Base-by-base conservation (phyloP, 768 basidiomycete genomes). In the Leccinum pellstonianum region DNA sequence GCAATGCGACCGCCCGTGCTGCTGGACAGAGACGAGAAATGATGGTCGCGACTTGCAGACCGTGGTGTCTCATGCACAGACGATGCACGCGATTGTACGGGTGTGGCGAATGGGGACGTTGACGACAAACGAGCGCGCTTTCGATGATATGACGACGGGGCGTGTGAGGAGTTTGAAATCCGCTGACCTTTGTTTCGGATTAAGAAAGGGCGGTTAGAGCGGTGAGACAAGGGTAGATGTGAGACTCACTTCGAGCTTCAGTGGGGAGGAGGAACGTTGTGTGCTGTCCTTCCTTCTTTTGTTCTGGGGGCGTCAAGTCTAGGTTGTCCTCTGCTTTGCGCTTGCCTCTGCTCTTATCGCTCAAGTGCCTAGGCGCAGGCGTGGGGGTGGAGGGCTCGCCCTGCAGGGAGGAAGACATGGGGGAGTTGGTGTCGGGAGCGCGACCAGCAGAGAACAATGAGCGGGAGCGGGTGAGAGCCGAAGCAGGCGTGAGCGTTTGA, bases 281-380 rank as follows among this genome's bases (percentile, higher is more conserved):
- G 53, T 76, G 80, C 43, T 79, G 77, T 1, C 59, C 72, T 59
- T 81, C 79, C 68, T 79, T 82, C 59, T 77, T 77, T 58, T 79
- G 82, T 66, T 87, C 87, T 7, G 87, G 86, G 35, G 87, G 87
- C 3, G 88, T 88, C 33, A 80, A 75, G 60, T 86, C 86, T n/a
- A 84, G 76, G 63, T 88, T 80, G 62, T 90, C 88, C 48, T 88
- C 86, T 6, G 87, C 88, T 68, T 90, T 91, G 61, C 89, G 78
- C 71, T 91, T 91, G 7, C 86, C 86, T 64, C 78, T 83, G 35
- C 73, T 68, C 59, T 70, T 73, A 58, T 78, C 73, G 55, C 75
- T 72, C 3, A 64, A 59, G 46, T 64, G 64, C 61, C 75, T 72
- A 56, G 70, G 54, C 60, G 66, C 70, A 57, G 77, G 69, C 49